Percentiles rank a stretch among this genome's conserved stretches.
phyloP scores from a whole-genome alignment of 257 asterid genomes.

The Galeopsis tetrahit region DNA sequence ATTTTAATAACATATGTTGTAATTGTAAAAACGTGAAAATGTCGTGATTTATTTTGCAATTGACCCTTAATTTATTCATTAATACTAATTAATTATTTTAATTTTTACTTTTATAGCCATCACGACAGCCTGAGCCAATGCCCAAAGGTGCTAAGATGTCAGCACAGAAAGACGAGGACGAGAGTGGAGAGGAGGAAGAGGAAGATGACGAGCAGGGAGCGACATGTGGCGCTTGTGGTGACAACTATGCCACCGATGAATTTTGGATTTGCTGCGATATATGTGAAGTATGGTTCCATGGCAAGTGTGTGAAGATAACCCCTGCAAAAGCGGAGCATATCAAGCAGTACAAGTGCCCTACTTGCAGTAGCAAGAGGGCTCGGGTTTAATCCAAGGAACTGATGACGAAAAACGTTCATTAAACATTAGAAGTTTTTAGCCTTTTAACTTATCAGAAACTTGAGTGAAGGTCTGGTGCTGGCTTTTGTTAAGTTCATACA shows the following conservation, averaged over 20 bases:
- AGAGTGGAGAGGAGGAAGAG: constrained; percentile 49
- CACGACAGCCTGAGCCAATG: constrained; percentile 47
- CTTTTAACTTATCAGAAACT: not conserved
- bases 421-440: constrained; percentile 29
- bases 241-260: constrained; percentile 59
- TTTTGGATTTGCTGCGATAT: constrained; percentile 89
- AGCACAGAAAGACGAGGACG: constrained; percentile 51
- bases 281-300: constrained; percentile 87
- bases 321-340: constrained; percentile 85
- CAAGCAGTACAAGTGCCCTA: constrained; percentile 86
- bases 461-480: not conserved
- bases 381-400: constrained; percentile 41
- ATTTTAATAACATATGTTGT: not conserved
- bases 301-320: constrained; percentile 82
- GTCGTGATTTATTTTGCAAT: not conserved
- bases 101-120: constrained; percentile 31
- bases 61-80: not conserved
- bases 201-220: constrained; percentile 68
- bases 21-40: not conserved
- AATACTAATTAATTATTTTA: not conserved
- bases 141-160: constrained; percentile 49
- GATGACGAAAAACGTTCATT: constrained; percentile 3
- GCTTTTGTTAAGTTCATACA: not conserved
- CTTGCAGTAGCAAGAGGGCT: constrained; percentile 76
- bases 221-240: constrained; percentile 86